Conservation (phyloP, 2,329 filamentous ascomycete genomes). For the Graphiopsis chlorocephala region DNA sequence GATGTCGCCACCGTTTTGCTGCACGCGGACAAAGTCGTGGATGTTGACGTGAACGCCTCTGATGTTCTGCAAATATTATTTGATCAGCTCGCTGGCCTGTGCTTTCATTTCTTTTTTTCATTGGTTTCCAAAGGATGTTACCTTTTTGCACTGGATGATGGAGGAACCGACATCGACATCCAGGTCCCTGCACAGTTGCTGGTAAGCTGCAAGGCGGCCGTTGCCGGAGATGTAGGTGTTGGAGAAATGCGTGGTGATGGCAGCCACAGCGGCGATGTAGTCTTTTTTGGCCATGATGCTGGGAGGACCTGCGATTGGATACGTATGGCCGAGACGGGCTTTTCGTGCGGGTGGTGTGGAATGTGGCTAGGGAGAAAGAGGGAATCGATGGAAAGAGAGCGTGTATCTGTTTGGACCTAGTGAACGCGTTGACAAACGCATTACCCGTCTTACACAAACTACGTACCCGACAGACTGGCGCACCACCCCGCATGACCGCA, state of each 20-base stretch:
- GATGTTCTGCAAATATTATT: neutral
- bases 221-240: neutral
- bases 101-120: too few species aligned
- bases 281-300: neutral
- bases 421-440: neutral
- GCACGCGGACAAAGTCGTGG: constrained; percentile 1
- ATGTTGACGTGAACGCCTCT: constrained; percentile 6
- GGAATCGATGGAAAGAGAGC: neutral
- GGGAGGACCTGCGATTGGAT: neutral
- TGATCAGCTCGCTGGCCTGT: neutral
- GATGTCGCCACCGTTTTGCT: neutral
- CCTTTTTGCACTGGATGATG: neutral
- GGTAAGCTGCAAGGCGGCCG: neutral
- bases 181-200: neutral
- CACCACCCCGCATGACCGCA: neutral
- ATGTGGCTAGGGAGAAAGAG: too few species aligned
- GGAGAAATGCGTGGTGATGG: neutral
- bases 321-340: neutral
- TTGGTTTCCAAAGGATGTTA: neutral
- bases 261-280: neutral
- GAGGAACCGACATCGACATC: neutral
- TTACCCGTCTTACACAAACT: neutral
- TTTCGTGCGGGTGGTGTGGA: neutral
- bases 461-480: neutral
- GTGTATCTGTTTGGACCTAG: neutral